Percentiles rank a stretch among this genome's conserved stretches.
Evolutionary conservation across 148 eudicot species (phyloP).

Genomic region (Vaccinium vitisidaea): DNA sequence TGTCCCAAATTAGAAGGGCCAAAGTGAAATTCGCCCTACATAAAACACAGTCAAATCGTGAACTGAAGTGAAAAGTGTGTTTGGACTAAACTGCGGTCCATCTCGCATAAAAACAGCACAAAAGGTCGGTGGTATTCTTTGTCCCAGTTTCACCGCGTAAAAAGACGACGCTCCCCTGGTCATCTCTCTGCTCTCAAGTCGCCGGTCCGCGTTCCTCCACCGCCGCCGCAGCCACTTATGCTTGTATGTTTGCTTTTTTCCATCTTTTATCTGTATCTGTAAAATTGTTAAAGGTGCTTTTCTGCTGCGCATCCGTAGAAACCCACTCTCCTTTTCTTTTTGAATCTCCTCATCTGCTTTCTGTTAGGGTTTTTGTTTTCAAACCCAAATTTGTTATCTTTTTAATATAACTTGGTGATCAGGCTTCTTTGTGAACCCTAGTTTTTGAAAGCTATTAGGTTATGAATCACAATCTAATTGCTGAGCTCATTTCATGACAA

Average conservation of each 20-base stretch:
- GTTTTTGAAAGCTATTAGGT: not conserved
- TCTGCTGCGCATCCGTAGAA: not conserved
- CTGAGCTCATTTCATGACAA: not conserved
- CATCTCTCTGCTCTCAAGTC: not conserved
- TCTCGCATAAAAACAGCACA: no score
- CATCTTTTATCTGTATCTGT: not conserved
- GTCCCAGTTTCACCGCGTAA: not conserved
- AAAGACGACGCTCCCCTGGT: not conserved
- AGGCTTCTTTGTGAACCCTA: slow-evolving; percentile 5
- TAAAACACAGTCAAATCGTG: not conserved
- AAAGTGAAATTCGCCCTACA: not conserved
- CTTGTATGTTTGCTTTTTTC: no score
- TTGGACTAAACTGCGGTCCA: no score
- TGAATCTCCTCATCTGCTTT: not conserved
- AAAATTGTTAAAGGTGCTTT: not conserved
- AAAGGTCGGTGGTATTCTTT: no score
- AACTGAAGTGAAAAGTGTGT: no score
- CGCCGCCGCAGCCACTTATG: no score
- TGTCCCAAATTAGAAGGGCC: not conserved
- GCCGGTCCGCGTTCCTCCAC: not conserved
- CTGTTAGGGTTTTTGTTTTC: not conserved
- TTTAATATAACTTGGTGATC: not conserved
- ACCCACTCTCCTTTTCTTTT: not conserved
- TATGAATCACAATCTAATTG: not conserved
- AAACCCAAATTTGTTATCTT: not conserved